Conservation (phyloP, 805 yeast genomes). For the Brettanomyces anomalus region DNA sequence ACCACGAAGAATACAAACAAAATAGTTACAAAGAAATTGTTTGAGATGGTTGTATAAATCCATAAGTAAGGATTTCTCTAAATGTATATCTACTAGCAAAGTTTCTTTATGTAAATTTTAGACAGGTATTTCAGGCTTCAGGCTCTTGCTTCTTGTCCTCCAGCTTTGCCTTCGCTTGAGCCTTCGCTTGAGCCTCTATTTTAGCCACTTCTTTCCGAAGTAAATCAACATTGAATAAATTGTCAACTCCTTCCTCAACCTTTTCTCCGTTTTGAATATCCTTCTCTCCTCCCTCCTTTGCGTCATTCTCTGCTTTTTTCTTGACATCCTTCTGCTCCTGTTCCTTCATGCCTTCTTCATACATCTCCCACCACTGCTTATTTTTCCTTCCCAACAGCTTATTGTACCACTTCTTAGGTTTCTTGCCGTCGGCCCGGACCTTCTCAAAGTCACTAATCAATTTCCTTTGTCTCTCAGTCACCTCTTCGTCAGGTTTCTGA, state of each 20-base stretch:
- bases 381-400: conserved; percentile 35
- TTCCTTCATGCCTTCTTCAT: conserved; percentile 31
- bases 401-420: conserved; percentile 35
- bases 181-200: conserved; percentile 30
- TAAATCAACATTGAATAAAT: conserved; percentile 38
- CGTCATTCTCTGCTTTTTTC: conserved; percentile 10
- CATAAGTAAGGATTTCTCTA: no score
- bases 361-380: conserved; percentile 52
- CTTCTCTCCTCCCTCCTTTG: conserved; percentile 8
- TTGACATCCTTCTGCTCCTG: conserved; percentile 17
- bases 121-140: no score
- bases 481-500: conserved; percentile 91
- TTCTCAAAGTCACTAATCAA: conserved; percentile 72
- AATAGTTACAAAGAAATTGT: no score
- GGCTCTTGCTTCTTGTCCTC: background rate
- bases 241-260: background rate
- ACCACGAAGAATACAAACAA: no score
- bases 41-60: no score
- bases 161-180: conserved; percentile 1
- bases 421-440: conserved; percentile 30
- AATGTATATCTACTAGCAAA: no score
- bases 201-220: conserved; percentile 34
- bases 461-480: conserved; percentile 73
- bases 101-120: no score
- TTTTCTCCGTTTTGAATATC: conserved; percentile 16